Evolutionary conservation across 2,329 filamentous ascomycete genomes (phyloP), one percentile per base, ranked within the genome.

Genomic region (Plenodomus tracheiphilus): DNA sequence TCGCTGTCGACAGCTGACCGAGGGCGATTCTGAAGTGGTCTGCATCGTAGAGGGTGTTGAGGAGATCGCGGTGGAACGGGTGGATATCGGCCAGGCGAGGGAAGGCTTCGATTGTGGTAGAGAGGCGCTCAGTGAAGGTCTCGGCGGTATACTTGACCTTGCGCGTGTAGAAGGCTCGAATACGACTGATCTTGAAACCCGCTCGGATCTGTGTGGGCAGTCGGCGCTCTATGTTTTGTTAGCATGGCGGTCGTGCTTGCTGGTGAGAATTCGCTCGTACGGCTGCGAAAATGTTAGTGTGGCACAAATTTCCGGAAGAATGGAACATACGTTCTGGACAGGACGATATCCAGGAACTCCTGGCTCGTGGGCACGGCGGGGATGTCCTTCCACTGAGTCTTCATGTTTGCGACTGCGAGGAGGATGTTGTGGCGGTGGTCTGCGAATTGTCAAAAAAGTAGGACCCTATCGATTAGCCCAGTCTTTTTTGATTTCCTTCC

Each of bases 261-360:
- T 18, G 35, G 10, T 11, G 21, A 32, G 34, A 28, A 34, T 40
- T 41, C 38, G 43, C 47, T 70, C 93, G 84, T 81, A 32, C 97
- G 93, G 4, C 91, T 97, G 63, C 49, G 44, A 49, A 45, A 49
- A 49, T 49, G 45, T 62, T 61, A 56, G 58, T 51, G 49, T 39
- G 43, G 49, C 49, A 39, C 40, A 40, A 40, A 39, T 21, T 39
- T 41, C 46, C 42, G 42, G 39, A 47, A 15, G n/a, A 32, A 25
- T 39, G 20, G 41, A 18, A 34, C 38, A 36, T 22, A 35, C 18
- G 71, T 74, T 51, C 94, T 83, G 69, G 89, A 95, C 66, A 99
- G 83, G 59, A 97, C 92, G 73, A 99, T 97, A 76, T 99, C 94
- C 65, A 99, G 82, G 70, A 99, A 97, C 77, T 99, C 94, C 79